Percentiles rank a stretch among this genome's conserved stretches.
Conservation (phyloP, 2,329 filamentous ascomycete genomes). For the Geosmithia morbida region DNA sequence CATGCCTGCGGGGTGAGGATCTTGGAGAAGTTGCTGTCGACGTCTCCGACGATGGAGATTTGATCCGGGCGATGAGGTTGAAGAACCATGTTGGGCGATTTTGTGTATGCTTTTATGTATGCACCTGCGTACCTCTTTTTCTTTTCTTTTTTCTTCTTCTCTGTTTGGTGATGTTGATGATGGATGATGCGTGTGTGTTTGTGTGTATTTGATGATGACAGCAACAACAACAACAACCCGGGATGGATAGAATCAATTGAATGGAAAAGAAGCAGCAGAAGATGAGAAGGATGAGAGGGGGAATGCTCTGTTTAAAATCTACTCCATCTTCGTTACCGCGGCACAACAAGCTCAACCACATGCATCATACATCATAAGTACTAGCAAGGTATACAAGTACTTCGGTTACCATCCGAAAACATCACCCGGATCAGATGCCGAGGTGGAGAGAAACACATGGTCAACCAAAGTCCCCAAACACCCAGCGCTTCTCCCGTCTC, state of each 20-base stretch:
- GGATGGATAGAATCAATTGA: not conserved
- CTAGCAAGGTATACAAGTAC: not conserved
- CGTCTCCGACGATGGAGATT: slow-evolving; percentile 33
- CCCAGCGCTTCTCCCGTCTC: not conserved
- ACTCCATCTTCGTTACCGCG: not conserved
- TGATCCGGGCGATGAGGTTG: not conserved
- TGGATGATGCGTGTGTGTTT: not conserved
- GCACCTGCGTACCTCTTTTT: too few species aligned
- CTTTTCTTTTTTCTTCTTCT: too few species aligned
- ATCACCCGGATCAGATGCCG: not conserved
- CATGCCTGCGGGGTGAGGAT: slow-evolving; percentile 72
- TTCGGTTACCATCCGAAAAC: not conserved
- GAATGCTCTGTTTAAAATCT: not conserved
- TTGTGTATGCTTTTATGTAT: not conserved
- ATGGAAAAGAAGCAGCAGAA: not conserved
- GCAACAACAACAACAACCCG: too few species aligned
- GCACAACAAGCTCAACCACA: too few species aligned
- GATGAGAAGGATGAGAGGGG: not conserved
- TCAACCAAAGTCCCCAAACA: too few species aligned
- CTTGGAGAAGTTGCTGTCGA: slow-evolving; percentile 61
- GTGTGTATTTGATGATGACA: not conserved
- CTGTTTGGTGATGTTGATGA: too few species aligned
- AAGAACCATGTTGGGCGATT: not conserved
- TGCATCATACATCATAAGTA: too few species aligned
- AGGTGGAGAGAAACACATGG: not conserved